Evolutionary conservation across 2,329 filamentous ascomycete genomes (phyloP), one percentile per base, ranked within the genome.

Genomic region (Aspergillus caelatus): DNA sequence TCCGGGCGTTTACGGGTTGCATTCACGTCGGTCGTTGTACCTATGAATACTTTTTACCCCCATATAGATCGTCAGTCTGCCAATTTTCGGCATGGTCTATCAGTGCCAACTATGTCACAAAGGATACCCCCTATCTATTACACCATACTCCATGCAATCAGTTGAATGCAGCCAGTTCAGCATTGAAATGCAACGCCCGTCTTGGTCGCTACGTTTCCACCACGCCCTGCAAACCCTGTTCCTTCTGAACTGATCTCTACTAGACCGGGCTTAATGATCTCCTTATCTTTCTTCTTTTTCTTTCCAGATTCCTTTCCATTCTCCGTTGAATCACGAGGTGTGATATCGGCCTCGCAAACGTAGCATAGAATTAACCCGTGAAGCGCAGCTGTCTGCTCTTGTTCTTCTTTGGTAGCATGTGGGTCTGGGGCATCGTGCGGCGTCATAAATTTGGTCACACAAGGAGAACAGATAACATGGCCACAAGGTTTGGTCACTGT

Each of bases 151-250:
- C 23, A 61, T 34, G 11, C 50, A 54, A 12, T 60, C 28, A 2
- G 7, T 12, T n/a, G 10, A 45, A 55, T 10, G 10, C 36, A 36
- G 19, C 39, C n/a, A n/a, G 30, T n/a, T 81, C 74, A 95, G 74
- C 92, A 94, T 75, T 96, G 92, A 77, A 97, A 97, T 0, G 89
- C 90, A 21, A 96, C 88, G 0, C 91, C 90, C 4, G 85, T 81
- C 76, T 89, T 95, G 78, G 91, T 91, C 19, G 96, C 93, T 70
- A 91, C 86, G 73, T 91, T 96, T 58, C 87, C 86, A 3, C 95
- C 94, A n/a, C 90, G 89, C 5, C 92, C 91, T 5, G 94, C 94
- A 78, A 97, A 98, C 0, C 94, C 94, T 0, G 94, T 98, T 0
- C 94, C 94, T 71, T 97, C 94, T 41, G 90, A 92, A 68, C 87